A percentile compares a stretch with the other conserved stretches of the same genome.
These are phyloP conservation scores for Zymoseptoria crescenta DNA, from an alignment of 2,329 filamentous ascomycete genomes.

Conservation along the genomic window DNA sequence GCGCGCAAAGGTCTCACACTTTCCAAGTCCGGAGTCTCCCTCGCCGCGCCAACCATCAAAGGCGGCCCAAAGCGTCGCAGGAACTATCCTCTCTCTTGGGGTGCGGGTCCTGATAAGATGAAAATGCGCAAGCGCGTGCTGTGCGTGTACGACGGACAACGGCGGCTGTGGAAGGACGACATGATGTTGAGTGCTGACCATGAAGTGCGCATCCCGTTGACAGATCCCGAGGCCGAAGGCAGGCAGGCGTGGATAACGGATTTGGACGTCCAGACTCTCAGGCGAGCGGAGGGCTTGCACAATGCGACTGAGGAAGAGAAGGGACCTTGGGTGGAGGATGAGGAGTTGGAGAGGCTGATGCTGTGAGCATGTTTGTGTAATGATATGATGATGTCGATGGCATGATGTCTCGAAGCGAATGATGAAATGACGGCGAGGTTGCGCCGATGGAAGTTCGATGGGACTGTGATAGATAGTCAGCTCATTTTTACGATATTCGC, in stretches of 20 bases:
- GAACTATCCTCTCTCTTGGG: slow-evolving; percentile 91
- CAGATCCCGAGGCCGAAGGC: slow-evolving; percentile 48
- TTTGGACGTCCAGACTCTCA: slow-evolving; percentile 81
- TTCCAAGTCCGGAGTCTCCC: slow-evolving; percentile 63
- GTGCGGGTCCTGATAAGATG: slow-evolving; percentile 86
- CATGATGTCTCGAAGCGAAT: neutral
- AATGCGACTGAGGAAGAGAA: slow-evolving; percentile 77
- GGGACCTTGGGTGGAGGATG: slow-evolving; percentile 73
- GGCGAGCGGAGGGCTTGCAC: slow-evolving; percentile 77
- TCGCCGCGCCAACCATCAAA: slow-evolving; percentile 39
- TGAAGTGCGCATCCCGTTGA: slow-evolving; percentile 77
- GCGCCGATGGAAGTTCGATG: neutral
- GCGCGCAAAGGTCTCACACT: slow-evolving; percentile 66
- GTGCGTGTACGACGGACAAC: slow-evolving; percentile 80
- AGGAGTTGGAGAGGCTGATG: slow-evolving; percentile 55
- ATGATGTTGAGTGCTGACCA: slow-evolving; percentile 97
- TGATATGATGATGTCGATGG: neutral
- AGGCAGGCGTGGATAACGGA: slow-evolving; percentile 76
- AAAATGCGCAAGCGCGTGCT: slow-evolving; percentile 97
- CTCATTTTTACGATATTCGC: neutral
- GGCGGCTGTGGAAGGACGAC: slow-evolving; percentile 92
- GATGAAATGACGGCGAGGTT: too few species aligned
- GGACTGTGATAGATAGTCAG: neutral
- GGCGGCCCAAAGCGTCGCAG: slow-evolving; percentile 78
- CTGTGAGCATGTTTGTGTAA: slow-evolving; percentile 3